Evolutionary conservation across 345 rosid species (phyloP), one percentile per base, ranked within the genome.

Genomic region (Pistacia integerrima): DNA sequence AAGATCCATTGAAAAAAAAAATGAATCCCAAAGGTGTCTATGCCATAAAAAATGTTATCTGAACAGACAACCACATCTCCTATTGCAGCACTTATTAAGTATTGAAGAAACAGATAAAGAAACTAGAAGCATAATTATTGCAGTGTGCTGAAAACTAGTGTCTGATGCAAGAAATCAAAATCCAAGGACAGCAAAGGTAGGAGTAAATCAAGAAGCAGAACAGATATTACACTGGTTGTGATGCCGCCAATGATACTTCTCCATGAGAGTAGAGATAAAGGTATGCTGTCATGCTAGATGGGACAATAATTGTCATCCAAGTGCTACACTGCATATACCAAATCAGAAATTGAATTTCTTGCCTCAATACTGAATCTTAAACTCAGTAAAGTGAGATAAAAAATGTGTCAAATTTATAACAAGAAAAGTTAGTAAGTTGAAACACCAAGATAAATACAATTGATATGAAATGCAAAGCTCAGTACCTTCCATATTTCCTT

Each of bases 221-320:
- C 36, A 81, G 82, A 71, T 80, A 91, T 87, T 96, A 90, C 87
- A 92, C 98, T 83, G 99, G 97, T 89, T 96, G 97, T 73, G 98
- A 96, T 38, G 98, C 98, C 59, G 99, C 98, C 87, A 93, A 77
- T 38, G 97, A 90, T 48, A 91, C 99, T 92, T 96, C 99, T 78
- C 98, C 99, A 56, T 89, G 98, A 75, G 98, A 96, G 82, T 96
- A 93, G 46, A 96, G 88, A 87, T 89, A 96, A 58, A 96, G 94
- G 80, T 94, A 96, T 17, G 97, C 90, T 36, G 97, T 94, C 99
- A 96, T 93, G 89, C 99, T 96, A 76, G 94, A 90, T 67, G 98
- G 97, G 70, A 94, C 99, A 68, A 91, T 79, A 70, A 96, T 86
- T 56, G 99, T 96, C 98, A 96, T 86, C 97, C 98, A 93, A 69